phyloP scores from a whole-genome alignment of 2,329 filamentous ascomycete species.

The Phaeophleospora eucalypticola region DNA sequence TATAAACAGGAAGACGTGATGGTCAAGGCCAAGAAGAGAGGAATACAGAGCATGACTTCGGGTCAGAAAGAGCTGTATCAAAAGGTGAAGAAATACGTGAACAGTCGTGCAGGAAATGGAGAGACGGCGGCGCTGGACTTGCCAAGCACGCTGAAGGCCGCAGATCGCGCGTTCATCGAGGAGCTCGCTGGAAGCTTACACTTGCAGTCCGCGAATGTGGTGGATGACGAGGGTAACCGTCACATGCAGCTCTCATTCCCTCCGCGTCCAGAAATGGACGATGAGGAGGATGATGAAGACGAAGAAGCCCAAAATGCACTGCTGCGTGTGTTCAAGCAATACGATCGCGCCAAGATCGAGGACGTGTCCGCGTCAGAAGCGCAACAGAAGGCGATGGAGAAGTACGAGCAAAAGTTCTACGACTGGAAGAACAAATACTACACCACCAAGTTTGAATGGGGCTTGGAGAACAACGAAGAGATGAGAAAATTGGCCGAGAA shows the following conservation, averaged over 20 bases:
- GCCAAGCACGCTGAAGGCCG: conserved; percentile 66
- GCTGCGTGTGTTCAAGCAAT: conserved; percentile 78
- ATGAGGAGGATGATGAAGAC: conserved; percentile 69
- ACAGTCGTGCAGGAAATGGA: conserved; percentile 55
- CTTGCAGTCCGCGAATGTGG: conserved; percentile 61
- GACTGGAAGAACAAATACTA: conserved; percentile 97
- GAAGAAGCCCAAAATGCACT: conserved; percentile 82
- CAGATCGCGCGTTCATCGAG: conserved; percentile 89
- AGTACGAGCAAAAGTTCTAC: conserved; percentile 86
- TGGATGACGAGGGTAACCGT: conserved; percentile 61
- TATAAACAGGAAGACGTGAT: conserved; percentile 65
- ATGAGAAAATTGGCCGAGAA: conserved; percentile 83
- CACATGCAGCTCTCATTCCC: conserved; percentile 63
- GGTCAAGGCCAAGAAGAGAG: conserved; percentile 55
- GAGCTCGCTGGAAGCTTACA: conserved; percentile 70
- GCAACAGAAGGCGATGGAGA: conserved; percentile 70
- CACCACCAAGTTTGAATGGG: conserved; percentile 84
- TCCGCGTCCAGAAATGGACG: conserved; percentile 44
- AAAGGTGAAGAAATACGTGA: conserved; percentile 76
- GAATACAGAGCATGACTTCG: conserved; percentile 70
- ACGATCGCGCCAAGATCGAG: conserved; percentile 82
- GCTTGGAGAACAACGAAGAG: conserved; percentile 72
- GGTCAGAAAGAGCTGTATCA: conserved; percentile 78
- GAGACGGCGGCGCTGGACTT: conserved; percentile 64
- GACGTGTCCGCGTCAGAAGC: conserved; percentile 76